A percentile compares a stretch with the other conserved stretches of the same genome.
These are phyloP conservation scores for Mycena vitilis DNA, from an alignment of 768 basidiomycete genomes.

Conservation along the genomic window DNA sequence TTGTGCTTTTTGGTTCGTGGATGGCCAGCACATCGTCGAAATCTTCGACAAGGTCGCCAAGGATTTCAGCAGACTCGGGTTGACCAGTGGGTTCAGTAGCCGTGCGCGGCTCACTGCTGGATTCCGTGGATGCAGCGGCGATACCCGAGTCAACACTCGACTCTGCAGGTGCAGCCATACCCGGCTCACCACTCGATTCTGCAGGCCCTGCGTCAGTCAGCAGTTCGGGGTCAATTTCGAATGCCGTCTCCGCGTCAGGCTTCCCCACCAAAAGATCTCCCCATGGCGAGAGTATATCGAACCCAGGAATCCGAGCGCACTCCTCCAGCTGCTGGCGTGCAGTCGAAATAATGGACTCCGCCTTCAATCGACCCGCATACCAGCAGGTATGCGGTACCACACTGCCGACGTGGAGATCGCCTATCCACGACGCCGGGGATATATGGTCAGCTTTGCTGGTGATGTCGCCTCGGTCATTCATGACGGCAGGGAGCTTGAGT, in stretches of 20 bases:
- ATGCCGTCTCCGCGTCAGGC: not conserved
- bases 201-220: too few relatives aligned
- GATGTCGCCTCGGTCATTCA: conserved; percentile 41
- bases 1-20: too few relatives aligned
- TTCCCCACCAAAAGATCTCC: not conserved
- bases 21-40: too few relatives aligned
- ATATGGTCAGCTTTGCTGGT: conserved; percentile 46
- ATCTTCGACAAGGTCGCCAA: too few relatives aligned
- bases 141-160: too few relatives aligned
- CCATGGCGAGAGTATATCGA: conserved; percentile 12
- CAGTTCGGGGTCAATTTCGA: not conserved
- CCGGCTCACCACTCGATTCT: too few relatives aligned
- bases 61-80: too few relatives aligned
- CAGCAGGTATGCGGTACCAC: conserved; percentile 45
- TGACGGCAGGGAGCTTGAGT: conserved; percentile 43
- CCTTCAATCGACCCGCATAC: conserved; percentile 38
- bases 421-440: conserved; percentile 49
- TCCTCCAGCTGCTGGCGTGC: not conserved
- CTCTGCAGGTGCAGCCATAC: too few relatives aligned
- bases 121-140: too few relatives aligned
- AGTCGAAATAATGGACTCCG: not conserved
- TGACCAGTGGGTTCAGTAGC: too few relatives aligned
- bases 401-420: conserved; percentile 42
- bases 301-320: not conserved
- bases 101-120: too few relatives aligned